These are phyloP conservation scores for Termitomyces eurrhizus DNA, from an alignment of 768 basidiomycete genomes.

Conservation along the genomic window DNA sequence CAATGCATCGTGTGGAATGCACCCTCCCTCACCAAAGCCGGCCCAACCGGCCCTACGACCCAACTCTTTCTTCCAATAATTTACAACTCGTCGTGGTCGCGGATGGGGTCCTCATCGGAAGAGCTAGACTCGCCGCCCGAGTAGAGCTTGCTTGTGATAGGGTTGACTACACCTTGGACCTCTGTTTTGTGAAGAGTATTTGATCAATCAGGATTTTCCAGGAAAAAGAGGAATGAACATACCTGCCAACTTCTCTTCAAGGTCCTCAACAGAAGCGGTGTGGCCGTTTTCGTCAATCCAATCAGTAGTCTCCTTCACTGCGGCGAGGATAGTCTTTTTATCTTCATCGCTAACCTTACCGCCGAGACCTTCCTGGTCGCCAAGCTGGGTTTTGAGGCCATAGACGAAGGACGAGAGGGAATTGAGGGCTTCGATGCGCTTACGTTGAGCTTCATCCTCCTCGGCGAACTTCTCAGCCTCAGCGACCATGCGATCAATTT, in stretches of 20 bases:
- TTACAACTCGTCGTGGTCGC: constrained; percentile 49
- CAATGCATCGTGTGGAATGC: constrained; percentile 8
- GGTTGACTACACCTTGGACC: constrained; percentile 71
- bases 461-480: constrained; percentile 88
- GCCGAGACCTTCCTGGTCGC: constrained; percentile 86
- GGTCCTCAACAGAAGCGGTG: constrained; percentile 75
- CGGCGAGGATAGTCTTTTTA: constrained; percentile 76
- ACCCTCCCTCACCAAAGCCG: background rate
- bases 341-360: constrained; percentile 81
- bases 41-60: background rate
- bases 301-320: constrained; percentile 84
- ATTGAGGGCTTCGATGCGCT: constrained; percentile 85
- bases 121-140: constrained; percentile 31
- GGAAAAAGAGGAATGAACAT: constrained; percentile 14
- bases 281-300: constrained; percentile 89
- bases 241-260: constrained; percentile 85
- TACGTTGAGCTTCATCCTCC: constrained; percentile 68
- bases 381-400: constrained; percentile 83
- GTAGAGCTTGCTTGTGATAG: constrained; percentile 85
- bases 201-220: constrained; percentile 1
- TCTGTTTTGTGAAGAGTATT: constrained; percentile 28
- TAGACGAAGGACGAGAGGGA: constrained; percentile 78
- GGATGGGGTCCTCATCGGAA: constrained; percentile 34
- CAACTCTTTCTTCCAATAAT: constrained; percentile 4
- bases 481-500: constrained; percentile 93